Conservation (phyloP, 331 rosid species). For the Phaseolus coccineus region DNA sequence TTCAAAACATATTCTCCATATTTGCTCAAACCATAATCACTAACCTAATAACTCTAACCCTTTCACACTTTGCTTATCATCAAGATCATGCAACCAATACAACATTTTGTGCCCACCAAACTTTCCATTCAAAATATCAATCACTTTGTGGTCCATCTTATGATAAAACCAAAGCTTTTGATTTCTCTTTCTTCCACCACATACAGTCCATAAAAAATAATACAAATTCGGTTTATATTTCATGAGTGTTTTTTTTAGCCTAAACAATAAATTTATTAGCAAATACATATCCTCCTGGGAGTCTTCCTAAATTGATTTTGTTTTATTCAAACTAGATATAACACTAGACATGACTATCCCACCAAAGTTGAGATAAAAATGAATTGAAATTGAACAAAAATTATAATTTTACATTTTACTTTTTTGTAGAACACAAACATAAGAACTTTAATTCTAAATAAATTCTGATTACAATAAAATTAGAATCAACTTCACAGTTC, state of each 20-base stretch:
- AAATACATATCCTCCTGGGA: neutral
- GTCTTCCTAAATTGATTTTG: neutral
- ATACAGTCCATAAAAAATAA: neutral
- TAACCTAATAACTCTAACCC: no score
- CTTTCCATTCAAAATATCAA: neutral
- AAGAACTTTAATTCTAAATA: neutral
- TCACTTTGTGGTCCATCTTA: neutral
- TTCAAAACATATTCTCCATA: constrained; percentile 7
- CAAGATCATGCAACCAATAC: neutral
- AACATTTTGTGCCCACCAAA: neutral
- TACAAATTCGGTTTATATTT: neutral
- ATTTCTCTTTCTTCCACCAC: constrained; percentile 10
- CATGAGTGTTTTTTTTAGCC: neutral
- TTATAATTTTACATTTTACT: neutral
- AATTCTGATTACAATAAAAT: neutral
- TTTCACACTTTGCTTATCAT: neutral
- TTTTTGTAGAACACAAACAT: neutral
- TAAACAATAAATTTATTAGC: neutral
- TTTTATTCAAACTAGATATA: neutral
- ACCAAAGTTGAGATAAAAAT: neutral
- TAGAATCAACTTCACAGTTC: neutral
- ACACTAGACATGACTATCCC: neutral
- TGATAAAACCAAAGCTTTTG: neutral
- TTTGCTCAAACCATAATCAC: neutral
- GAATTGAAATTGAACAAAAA: neutral